phyloP scores from a whole-genome alignment of 2,329 filamentous ascomycete genomes.

The Colletotrichum chrysophilum region DNA sequence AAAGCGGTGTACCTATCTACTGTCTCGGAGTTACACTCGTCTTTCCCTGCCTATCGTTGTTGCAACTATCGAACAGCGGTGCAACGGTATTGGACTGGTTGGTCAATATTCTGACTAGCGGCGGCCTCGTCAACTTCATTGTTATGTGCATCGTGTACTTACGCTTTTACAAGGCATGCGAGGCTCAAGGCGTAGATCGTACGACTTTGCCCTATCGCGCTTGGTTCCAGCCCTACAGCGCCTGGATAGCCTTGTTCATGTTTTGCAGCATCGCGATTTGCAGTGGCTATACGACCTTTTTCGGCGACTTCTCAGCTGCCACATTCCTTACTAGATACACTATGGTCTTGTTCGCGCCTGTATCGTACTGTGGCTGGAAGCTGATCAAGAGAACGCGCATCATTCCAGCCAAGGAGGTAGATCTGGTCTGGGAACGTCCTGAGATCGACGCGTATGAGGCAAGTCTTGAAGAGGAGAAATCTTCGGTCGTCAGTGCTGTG shows the following conservation, averaged over 20 bases:
- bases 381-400: conserved; percentile 62
- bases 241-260: conserved; percentile 58
- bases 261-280: conserved; percentile 65
- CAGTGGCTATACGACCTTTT: conserved; percentile 69
- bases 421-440: conserved; percentile 64
- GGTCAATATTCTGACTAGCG: conserved; percentile 61
- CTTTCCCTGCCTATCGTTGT: conserved; percentile 4
- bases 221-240: conserved; percentile 69
- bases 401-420: conserved; percentile 58
- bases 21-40: background rate
- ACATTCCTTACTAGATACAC: conserved; percentile 69
- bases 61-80: conserved; percentile 41
- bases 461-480: background rate
- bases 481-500: background rate
- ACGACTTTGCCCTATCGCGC: conserved; percentile 68
- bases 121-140: conserved; percentile 47
- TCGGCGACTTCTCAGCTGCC: conserved; percentile 58
- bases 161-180: conserved; percentile 65
- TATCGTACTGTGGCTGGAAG: conserved; percentile 62
- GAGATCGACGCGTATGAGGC: conserved; percentile 63
- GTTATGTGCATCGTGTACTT: conserved; percentile 55
- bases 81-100: conserved; percentile 71
- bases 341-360: conserved; percentile 64
- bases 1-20: conserved; percentile 32
- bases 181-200: conserved; percentile 54